Evolutionary conservation across 2,329 filamentous ascomycete species (phyloP).

Genomic region (Aureobasidium zeae): DNA sequence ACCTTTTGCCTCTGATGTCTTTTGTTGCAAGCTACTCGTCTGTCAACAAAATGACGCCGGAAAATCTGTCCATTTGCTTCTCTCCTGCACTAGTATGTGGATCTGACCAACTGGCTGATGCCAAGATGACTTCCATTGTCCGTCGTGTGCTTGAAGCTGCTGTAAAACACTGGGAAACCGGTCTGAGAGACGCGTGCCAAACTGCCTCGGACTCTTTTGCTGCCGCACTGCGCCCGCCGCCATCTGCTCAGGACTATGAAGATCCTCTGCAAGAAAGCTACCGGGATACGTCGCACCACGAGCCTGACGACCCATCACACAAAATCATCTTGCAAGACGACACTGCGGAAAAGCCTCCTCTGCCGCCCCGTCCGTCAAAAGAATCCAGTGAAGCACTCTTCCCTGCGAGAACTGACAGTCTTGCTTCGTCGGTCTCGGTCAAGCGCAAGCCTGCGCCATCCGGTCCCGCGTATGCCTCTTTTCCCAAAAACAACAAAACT

Average conservation of each 20-base stretch:
- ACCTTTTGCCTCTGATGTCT: constrained; percentile 45
- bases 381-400: constrained; percentile 2
- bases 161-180: constrained; percentile 38
- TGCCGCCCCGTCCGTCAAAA: constrained; percentile 16
- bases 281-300: neutral
- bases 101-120: constrained; percentile 46
- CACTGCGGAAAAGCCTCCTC: constrained; percentile 19
- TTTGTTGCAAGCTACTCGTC: constrained; percentile 37
- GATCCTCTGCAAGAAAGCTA: constrained; percentile 34
- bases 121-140: constrained; percentile 44
- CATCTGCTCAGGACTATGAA: constrained; percentile 37
- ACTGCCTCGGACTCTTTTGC: constrained; percentile 31
- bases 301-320: constrained; percentile 26
- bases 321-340: constrained; percentile 36
- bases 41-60: constrained; percentile 47
- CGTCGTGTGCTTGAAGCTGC: constrained; percentile 41
- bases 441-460: constrained; percentile 36
- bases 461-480: constrained; percentile 34
- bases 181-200: constrained; percentile 35
- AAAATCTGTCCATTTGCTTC: constrained; percentile 47
- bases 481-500: neutral
- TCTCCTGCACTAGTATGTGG: constrained; percentile 44
- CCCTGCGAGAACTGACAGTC: constrained; percentile 15
- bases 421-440: constrained; percentile 16
- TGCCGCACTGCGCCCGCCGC: constrained; percentile 33